These are phyloP conservation scores for Cladophialophora immunda DNA, from an alignment of 2,329 filamentous ascomycete genomes.

Conservation along the genomic window DNA sequence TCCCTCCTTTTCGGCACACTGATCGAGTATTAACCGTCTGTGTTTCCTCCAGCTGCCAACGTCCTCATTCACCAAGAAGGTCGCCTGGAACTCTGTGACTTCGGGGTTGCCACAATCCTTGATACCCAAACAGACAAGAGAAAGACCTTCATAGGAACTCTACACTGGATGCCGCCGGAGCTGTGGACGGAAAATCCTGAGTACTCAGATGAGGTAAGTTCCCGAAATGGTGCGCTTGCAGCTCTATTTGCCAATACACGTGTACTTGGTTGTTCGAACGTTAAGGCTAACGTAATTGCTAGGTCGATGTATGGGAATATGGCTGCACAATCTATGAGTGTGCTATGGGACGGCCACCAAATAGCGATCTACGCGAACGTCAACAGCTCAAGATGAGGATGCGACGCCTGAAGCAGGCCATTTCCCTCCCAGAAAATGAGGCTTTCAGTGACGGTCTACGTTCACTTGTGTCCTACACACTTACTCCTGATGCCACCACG, in stretches of 20 bases:
- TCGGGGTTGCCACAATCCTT: conserved; percentile 70
- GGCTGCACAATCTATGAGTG: conserved; percentile 61
- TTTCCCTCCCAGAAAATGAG: conserved; percentile 53
- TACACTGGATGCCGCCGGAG: conserved; percentile 73
- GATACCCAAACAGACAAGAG: conserved; percentile 68
- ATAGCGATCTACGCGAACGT: conserved; percentile 54
- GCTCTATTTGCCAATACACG: neutral
- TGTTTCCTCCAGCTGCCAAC: conserved; percentile 60
- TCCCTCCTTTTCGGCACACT: too few species aligned
- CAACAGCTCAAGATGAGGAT: conserved; percentile 48
- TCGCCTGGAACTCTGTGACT: conserved; percentile 70
- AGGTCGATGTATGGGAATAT: conserved; percentile 62
- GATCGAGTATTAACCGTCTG: conserved; percentile 13
- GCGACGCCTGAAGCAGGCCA: conserved; percentile 54
- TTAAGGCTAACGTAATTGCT: conserved; percentile 13
- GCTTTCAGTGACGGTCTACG: conserved; percentile 55
- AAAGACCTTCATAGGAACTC: conserved; percentile 71
- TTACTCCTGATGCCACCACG: conserved; percentile 53
- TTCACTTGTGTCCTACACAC: conserved; percentile 54
- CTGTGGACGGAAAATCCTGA: conserved; percentile 57
- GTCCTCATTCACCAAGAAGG: conserved; percentile 71
- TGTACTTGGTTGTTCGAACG: neutral
- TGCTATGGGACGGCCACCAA: conserved; percentile 59
- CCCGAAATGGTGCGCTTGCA: neutral
- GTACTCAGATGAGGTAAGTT: conserved; percentile 57